These are phyloP conservation scores for Phytopythium chamaehyphon DNA, from an alignment of 352 stramenopile species.

Conservation along the genomic window DNA sequence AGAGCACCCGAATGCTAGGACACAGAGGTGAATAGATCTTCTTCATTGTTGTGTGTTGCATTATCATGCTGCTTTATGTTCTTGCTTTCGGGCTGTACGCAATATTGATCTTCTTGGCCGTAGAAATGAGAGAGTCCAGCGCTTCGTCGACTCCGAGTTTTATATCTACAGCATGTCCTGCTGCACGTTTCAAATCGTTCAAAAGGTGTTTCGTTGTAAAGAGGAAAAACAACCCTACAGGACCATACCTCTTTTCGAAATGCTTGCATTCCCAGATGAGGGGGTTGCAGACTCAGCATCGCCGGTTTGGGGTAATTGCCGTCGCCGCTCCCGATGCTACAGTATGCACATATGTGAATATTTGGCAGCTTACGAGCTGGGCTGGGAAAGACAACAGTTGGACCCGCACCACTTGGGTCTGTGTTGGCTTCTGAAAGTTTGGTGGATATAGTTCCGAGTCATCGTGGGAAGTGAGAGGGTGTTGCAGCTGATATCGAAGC, in stretches of 20 bases:
- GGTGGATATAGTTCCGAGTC: slow-evolving; percentile 50
- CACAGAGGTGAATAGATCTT: slow-evolving; percentile 9
- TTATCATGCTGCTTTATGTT: neutral
- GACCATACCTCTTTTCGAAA: too few species aligned
- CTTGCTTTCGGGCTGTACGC: slow-evolving; percentile 25
- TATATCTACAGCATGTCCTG: too few species aligned
- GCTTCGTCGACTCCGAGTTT: slow-evolving; percentile 46
- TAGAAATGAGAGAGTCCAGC: slow-evolving; percentile 56
- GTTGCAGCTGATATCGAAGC: slow-evolving; percentile 70
- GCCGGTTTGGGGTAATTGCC: neutral
- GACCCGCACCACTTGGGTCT: slow-evolving; percentile 35
- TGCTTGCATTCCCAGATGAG: too few species aligned
- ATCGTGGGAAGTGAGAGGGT: slow-evolving; percentile 75
- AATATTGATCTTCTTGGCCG: slow-evolving; percentile 52
- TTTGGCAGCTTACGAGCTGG: too few species aligned
- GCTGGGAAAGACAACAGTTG: neutral
- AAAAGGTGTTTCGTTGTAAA: neutral
- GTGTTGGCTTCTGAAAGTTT: slow-evolving; percentile 44
- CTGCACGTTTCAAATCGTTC: too few species aligned
- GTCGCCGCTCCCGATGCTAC: neutral
- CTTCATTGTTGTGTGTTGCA: neutral
- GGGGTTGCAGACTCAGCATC: neutral
- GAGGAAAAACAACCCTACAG: too few species aligned
- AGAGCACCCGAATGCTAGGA: slow-evolving; percentile 17
- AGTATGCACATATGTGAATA: neutral